phyloP scores from a whole-genome alignment of 2,329 filamentous ascomycete species.

The Westerdykella sp. region DNA sequence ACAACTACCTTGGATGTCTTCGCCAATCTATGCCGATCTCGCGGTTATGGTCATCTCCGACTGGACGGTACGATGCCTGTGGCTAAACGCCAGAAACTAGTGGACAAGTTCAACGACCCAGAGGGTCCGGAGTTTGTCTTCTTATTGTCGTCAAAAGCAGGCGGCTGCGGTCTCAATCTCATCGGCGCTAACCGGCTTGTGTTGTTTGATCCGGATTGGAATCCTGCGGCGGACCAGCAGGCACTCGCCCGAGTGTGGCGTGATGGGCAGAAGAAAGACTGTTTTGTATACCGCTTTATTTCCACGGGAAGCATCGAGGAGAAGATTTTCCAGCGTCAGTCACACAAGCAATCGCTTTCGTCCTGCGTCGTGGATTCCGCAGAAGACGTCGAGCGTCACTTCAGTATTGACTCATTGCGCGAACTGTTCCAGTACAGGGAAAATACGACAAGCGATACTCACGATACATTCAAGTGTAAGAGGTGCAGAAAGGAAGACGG shows the following conservation, averaged over 20 bases:
- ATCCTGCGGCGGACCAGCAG: conserved; percentile 94
- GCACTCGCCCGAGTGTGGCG: conserved; percentile 96
- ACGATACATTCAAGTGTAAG: conserved; percentile 98
- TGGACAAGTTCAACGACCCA: conserved; percentile 96
- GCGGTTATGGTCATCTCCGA: conserved; percentile 77
- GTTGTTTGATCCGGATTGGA: conserved; percentile 93
- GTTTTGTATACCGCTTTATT: conserved; percentile 99
- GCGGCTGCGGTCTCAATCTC: conserved; percentile 91
- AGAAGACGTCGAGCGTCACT: conserved; percentile 95
- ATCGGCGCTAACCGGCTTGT: conserved; percentile 93
- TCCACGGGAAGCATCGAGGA: conserved; percentile 97
- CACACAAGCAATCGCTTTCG: conserved; percentile 93
- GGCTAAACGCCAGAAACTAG: conserved; percentile 91
- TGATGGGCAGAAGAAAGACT: conserved; percentile 98
- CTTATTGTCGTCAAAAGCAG: conserved; percentile 91
- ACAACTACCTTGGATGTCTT: conserved; percentile 95
- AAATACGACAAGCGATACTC: conserved; percentile 83
- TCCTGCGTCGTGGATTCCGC: conserved; percentile 94
- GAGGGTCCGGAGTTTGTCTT: conserved; percentile 88
- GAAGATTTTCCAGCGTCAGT: conserved; percentile 98
- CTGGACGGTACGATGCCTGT: conserved; percentile 98
- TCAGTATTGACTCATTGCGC: conserved; percentile 80
- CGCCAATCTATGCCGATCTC: conserved; percentile 78
- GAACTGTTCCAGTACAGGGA: conserved; percentile 91
- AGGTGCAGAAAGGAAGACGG: conserved; percentile 78